A percentile compares a stretch with the other conserved stretches of the same genome.
These are phyloP conservation scores for Ceratocystis huliohia DNA, from an alignment of 2,329 filamentous ascomycete species.

Conservation along the genomic window DNA sequence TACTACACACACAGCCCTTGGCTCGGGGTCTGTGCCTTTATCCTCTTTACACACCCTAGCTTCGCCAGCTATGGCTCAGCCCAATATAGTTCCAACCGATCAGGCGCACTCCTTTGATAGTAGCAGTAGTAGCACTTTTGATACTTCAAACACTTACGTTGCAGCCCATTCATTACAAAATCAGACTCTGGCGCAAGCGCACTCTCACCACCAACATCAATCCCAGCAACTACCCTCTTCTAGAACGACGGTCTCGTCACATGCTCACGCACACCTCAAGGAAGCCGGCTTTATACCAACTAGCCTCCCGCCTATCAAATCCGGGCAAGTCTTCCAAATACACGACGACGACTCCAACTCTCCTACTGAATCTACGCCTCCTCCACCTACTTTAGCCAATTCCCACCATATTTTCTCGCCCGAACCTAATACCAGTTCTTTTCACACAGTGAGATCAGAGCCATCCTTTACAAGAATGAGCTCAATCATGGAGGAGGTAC, in stretches of 20 bases:
- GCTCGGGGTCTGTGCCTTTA: neutral
- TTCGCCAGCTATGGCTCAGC: neutral
- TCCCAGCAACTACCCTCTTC: neutral
- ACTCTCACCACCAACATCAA: neutral
- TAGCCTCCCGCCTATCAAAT: conserved; percentile 15
- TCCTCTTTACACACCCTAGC: neutral
- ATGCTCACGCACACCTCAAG: conserved; percentile 1
- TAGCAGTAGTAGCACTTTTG: neutral
- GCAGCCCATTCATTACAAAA: neutral
- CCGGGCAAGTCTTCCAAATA: conserved; percentile 19
- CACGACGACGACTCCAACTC: conserved; percentile 20
- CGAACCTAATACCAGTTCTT: neutral
- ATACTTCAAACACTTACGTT: neutral
- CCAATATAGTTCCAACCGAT: neutral
- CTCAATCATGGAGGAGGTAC: conserved; percentile 12
- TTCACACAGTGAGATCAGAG: conserved; percentile 20
- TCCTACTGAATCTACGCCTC: conserved; percentile 17
- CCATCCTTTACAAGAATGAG: conserved; percentile 19
- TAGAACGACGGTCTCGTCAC: conserved; percentile 10
- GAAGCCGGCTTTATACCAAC: conserved; percentile 15
- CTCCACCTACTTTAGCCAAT: conserved; percentile 6
- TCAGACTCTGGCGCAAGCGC: neutral
- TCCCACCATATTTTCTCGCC: conserved; percentile 9
- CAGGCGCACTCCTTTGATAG: neutral
- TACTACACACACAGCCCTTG: neutral